Evolutionary conservation across 768 basidiomycete genomes (phyloP).

Genomic region (Royoungia palumana): DNA sequence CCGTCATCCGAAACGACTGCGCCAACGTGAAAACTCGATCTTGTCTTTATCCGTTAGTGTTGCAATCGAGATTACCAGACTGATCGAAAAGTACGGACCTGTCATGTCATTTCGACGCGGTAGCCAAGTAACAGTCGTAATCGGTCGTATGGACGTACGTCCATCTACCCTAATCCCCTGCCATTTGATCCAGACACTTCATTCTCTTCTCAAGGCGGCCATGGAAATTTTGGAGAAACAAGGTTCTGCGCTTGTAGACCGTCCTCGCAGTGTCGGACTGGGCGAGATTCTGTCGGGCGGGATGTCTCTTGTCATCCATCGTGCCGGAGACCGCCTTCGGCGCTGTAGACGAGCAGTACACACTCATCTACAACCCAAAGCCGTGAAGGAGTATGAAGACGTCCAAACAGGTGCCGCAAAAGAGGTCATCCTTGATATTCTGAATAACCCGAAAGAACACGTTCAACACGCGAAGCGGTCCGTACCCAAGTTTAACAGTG

Average conservation of each 20-base stretch:
- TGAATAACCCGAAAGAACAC: conserved; percentile 16
- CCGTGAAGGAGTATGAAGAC: conserved; percentile 42
- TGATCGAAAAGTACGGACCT: conserved; percentile 1
- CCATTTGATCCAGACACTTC: conserved; percentile 13
- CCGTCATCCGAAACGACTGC: background rate
- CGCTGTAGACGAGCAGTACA: conserved; percentile 53
- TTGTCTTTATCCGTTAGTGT: background rate
- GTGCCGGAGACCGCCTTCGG: conserved; percentile 51
- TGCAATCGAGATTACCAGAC: background rate
- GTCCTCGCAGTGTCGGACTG: conserved; percentile 48
- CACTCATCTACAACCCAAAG: conserved; percentile 50
- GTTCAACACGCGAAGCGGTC: conserved; percentile 12
- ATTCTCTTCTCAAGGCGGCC: conserved; percentile 49
- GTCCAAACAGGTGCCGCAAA: conserved; percentile 37
- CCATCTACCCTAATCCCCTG: background rate
- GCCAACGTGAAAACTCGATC: background rate
- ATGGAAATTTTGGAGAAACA: conserved; percentile 61
- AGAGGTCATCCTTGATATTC: conserved; percentile 17
- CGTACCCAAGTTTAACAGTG: background rate
- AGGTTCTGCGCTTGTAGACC: conserved; percentile 46
- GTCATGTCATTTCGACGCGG: conserved; percentile 27
- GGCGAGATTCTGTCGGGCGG: conserved; percentile 53
- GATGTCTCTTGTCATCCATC: conserved; percentile 49
- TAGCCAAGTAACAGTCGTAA: background rate
- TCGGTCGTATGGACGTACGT: conserved; percentile 1